These are phyloP conservation scores for Citrus sp. DNA, from an alignment of 345 rosid genomes.

Conservation along the genomic window DNA sequence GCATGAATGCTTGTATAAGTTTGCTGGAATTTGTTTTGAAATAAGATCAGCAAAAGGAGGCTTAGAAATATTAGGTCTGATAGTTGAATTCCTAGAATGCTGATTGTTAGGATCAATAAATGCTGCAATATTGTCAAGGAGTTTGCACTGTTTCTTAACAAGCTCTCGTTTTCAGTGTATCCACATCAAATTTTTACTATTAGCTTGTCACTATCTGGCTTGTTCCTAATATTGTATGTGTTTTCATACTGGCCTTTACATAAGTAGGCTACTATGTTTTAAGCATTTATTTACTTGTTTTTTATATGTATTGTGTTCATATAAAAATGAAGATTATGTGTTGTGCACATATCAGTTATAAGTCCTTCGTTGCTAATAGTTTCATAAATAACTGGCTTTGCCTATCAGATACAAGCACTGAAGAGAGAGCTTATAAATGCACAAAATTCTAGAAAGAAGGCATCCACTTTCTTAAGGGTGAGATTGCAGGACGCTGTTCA, in stretches of 20 bases:
- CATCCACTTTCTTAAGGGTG: constrained; percentile 70
- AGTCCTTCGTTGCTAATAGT: not conserved
- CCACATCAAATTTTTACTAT: not conserved
- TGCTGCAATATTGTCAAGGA: not conserved
- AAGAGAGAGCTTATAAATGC: constrained; percentile 70
- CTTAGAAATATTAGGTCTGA: not conserved
- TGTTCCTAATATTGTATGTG: not conserved
- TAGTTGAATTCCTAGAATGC: not conserved
- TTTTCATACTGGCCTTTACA: not conserved
- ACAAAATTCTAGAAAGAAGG: constrained; percentile 72
- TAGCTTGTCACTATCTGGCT: not conserved
- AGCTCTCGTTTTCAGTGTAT: not conserved
- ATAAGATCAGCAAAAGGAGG: not conserved
- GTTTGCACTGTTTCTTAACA: not conserved
- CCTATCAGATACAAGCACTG: constrained; percentile 74
- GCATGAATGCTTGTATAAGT: not conserved
- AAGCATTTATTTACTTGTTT: not conserved
- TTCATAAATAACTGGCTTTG: constrained; percentile 1
- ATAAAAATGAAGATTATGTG: not conserved
- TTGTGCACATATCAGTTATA: not conserved
- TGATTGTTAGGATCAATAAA: not conserved
- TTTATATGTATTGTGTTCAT: not conserved
- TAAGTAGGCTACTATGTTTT: not conserved
- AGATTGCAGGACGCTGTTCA: constrained; percentile 95
- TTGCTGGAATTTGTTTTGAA: not conserved